Evolutionary conservation across 78 protist species (phyloP).

Genomic region (Speleostelium caveatum): DNA sequence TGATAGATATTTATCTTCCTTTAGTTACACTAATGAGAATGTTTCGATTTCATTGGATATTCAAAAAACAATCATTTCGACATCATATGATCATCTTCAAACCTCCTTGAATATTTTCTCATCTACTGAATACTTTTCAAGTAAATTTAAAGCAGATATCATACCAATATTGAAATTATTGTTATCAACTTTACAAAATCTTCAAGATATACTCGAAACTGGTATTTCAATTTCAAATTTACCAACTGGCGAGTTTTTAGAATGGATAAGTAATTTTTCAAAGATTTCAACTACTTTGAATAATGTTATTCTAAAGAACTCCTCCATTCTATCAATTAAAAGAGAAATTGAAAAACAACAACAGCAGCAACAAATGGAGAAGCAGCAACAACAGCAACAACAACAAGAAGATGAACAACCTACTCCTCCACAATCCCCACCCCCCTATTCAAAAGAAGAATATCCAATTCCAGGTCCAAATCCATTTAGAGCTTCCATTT

Average conservation of each 20-base stretch:
- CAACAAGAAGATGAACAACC: not conserved
- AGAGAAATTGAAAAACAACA: not conserved
- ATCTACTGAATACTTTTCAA: conserved; percentile 1
- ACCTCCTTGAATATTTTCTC: conserved; percentile 17
- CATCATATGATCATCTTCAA: conserved; percentile 22
- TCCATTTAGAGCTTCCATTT: not conserved
- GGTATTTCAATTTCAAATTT: conserved; percentile 48
- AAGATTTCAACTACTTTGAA: conserved; percentile 44
- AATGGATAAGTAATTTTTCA: conserved; percentile 44
- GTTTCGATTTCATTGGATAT: conserved; percentile 6
- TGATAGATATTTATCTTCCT: not conserved
- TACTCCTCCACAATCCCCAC: not conserved
- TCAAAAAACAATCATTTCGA: conserved; percentile 33
- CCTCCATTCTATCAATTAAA: not conserved
- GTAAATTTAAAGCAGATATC: conserved; percentile 37
- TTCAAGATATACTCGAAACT: conserved; percentile 33
- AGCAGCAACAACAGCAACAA: not conserved
- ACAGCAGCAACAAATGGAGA: not conserved
- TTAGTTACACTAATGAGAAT: not conserved
- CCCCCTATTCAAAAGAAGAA: too few relatives aligned
- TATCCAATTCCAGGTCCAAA: too few relatives aligned
- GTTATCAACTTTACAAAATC: conserved; percentile 3
- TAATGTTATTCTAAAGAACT: conserved; percentile 33
- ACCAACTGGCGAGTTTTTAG: conserved; percentile 20
- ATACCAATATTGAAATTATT: conserved; percentile 35